Evolutionary conservation across 768 basidiomycete genomes (phyloP).

Genomic region (Termitomyces eurrhizus): DNA sequence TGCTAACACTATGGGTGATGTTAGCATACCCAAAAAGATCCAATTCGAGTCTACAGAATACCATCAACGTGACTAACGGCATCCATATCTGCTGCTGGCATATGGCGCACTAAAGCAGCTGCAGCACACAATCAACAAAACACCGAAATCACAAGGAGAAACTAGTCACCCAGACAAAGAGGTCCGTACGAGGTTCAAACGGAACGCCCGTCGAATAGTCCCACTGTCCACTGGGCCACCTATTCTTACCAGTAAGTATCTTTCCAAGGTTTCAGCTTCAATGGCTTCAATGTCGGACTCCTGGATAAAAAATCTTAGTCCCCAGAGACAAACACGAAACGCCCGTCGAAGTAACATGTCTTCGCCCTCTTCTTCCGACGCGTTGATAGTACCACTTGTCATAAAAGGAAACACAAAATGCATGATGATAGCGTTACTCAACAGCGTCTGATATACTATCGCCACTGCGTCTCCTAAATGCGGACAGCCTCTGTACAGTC

Average conservation of each 20-base stretch:
- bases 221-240: slow-evolving; percentile 21
- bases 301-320: slow-evolving; percentile 26
- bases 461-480: slow-evolving; percentile 24
- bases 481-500: slow-evolving; percentile 20
- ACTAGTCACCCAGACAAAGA: slow-evolving; percentile 14
- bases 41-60: slow-evolving; percentile 8
- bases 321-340: not conserved
- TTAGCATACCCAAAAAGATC: not conserved
- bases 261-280: slow-evolving; percentile 88
- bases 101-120: not conserved
- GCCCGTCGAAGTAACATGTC: too few relatives aligned
- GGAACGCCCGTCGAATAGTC: slow-evolving; percentile 32
- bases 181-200: slow-evolving; percentile 26
- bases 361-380: too few relatives aligned
- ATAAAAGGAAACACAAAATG: too few relatives aligned
- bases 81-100: slow-evolving; percentile 10
- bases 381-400: too few relatives aligned
- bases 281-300: slow-evolving; percentile 78
- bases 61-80: slow-evolving; percentile 21
- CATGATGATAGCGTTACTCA: too few relatives aligned
- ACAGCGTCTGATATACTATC: not conserved
- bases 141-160: not conserved
- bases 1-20: not conserved
- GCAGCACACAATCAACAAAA: not conserved
- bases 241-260: slow-evolving; percentile 41